Base-by-base conservation (phyloP, 257 asterid genomes). In the Plectranthus barbatus region DNA sequence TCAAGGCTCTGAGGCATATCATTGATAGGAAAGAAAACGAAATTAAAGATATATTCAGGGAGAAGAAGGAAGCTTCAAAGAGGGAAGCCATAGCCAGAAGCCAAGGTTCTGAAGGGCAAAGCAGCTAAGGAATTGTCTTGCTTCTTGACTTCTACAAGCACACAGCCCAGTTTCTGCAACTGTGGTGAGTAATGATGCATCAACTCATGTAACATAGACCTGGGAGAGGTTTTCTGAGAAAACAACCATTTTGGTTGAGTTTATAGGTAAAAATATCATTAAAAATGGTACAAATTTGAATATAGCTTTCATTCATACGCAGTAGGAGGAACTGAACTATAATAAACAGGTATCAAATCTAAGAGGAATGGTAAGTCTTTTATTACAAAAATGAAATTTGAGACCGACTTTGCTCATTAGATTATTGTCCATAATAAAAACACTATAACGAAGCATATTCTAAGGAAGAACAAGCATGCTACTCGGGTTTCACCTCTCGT, bases 1-100 rank as follows among this genome's bases (percentile, higher is more conserved):
- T 83, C 62, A 83, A 71, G 79, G 77, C 77, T 48, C 51, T 85
- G 40, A 65, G 83, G 0, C 81, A 53, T 51, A 84, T 91, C 61
- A 80, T 79, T 12, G 97, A 91, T 67, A 80, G 41, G 68, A 87
- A 68, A 68, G 96, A 91, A 66, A 54, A 71, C 9, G 96, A 85
- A 53, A 72, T 90, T 6, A 87, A 83, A 78, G 91, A 84, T 5
- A 74, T 65, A 68, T 51, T 83, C 12, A 74, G 56, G 69, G 77
- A 76, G 36, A 85, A 78, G 76, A 72, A 52, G 41, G 80, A 47
- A 7, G 80, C 81, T 36, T 72, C 74, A 10, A 77, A 71, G 70
- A 66, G 53, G 72, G 74, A 69, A 20, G 60, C 20, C 1, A 45
- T 13, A 20, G 60, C 20, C 2, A 45, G 14, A 10, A 40, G 69